phyloP scores from a whole-genome alignment of 306 rosid species.

The Acacia confusa region DNA sequence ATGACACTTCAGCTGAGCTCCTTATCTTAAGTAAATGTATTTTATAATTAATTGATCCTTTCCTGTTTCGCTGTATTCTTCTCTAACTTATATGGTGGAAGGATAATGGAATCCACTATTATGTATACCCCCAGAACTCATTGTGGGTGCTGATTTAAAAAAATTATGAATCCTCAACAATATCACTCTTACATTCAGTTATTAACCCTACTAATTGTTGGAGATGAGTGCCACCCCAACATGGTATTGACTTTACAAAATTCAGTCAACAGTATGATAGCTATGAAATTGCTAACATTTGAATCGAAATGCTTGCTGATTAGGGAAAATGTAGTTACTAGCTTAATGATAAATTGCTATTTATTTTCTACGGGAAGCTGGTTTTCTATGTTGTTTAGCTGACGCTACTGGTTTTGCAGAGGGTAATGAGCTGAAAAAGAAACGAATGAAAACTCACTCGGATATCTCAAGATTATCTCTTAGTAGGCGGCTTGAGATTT shows the following conservation, averaged over 20 bases:
- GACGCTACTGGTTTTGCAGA: conserved; percentile 56
- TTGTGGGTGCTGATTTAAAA: conserved; percentile 9
- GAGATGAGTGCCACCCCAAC: background rate
- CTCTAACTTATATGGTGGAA: conserved; percentile 20
- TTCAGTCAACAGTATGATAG: background rate
- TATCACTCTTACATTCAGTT: background rate
- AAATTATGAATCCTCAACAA: background rate
- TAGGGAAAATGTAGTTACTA: background rate
- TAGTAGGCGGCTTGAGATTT: conserved; percentile 64
- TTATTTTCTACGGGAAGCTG: background rate
- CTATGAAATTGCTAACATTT: background rate
- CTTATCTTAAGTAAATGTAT: conserved; percentile 21
- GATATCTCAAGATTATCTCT: conserved; percentile 72
- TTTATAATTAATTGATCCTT: background rate
- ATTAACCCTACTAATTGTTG: background rate
- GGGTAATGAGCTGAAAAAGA: conserved; percentile 84
- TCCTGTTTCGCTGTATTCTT: conserved; percentile 19
- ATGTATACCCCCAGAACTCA: conserved; percentile 3
- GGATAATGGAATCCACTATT: conserved; percentile 24
- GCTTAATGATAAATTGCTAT: background rate
- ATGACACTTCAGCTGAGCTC: background rate
- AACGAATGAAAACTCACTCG: conserved; percentile 76
- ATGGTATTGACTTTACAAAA: background rate
- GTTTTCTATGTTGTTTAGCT: conserved; percentile 26
- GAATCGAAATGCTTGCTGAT: background rate